A percentile compares a stretch with the other conserved stretches of the same genome.
These are phyloP conservation scores for Peronospora belbahrii DNA, from an alignment of 352 stramenopile species.

Conservation along the genomic window DNA sequence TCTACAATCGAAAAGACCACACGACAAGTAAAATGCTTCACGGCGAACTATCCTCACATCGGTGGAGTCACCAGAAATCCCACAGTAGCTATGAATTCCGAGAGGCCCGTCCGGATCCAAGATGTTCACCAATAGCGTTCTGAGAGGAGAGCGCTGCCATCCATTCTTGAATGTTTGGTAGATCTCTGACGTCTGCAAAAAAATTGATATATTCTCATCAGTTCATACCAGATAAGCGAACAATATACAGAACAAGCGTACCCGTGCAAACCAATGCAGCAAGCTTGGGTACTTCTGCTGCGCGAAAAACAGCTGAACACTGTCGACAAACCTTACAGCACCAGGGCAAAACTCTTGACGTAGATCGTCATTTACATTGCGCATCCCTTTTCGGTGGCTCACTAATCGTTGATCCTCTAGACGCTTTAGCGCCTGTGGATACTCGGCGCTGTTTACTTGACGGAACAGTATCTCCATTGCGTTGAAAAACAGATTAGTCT, in stretches of 20 bases:
- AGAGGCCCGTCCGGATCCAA: slow-evolving; percentile 73
- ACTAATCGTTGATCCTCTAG: slow-evolving; percentile 7
- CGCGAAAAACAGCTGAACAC: slow-evolving; percentile 72
- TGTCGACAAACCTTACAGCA: slow-evolving; percentile 58
- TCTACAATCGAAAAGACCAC: slow-evolving; percentile 58
- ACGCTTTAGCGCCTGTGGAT: slow-evolving; percentile 41
- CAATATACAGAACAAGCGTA: slow-evolving; percentile 16
- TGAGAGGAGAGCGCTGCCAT: slow-evolving; percentile 51
- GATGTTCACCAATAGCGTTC: slow-evolving; percentile 65
- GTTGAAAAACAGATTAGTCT: slow-evolving; percentile 64
- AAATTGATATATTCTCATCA: not conserved
- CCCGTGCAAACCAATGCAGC: slow-evolving; percentile 76
- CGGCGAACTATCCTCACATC: slow-evolving; percentile 49
- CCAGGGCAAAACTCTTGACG: slow-evolving; percentile 30
- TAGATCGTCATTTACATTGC: slow-evolving; percentile 22
- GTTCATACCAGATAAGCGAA: not conserved
- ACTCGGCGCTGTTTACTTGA: slow-evolving; percentile 59
- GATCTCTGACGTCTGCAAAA: slow-evolving; percentile 55
- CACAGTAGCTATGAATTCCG: slow-evolving; percentile 75
- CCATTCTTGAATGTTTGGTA: slow-evolving; percentile 71
- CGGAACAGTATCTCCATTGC: slow-evolving; percentile 72
- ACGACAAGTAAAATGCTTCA: slow-evolving; percentile 74
- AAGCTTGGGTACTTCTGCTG: slow-evolving; percentile 77
- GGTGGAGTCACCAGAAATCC: slow-evolving; percentile 9
- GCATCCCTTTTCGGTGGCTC: slow-evolving; percentile 1